Evolutionary conservation across 805 yeast genomes (phyloP).

Genomic region (Candida insectorum): DNA sequence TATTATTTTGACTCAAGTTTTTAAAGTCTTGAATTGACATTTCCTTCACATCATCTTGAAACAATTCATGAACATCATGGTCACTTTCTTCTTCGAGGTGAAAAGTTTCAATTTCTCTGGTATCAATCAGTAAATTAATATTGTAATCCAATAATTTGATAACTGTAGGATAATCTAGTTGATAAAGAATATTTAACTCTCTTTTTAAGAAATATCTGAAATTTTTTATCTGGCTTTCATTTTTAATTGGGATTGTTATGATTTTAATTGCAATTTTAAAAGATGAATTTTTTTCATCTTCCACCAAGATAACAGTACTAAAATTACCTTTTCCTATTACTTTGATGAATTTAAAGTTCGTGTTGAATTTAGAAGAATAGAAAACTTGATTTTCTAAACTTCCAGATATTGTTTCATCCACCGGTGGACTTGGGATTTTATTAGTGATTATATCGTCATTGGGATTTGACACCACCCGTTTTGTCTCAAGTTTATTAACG

Average conservation of each 20-base stretch:
- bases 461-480: slow-evolving; percentile 24
- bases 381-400: not conserved
- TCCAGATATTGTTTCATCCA: not conserved
- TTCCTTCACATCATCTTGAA: not conserved
- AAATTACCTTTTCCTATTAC: slow-evolving; percentile 67
- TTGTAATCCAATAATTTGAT: slow-evolving; percentile 56
- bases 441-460: slow-evolving; percentile 6
- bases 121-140: slow-evolving; percentile 24
- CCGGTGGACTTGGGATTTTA: slow-evolving; percentile 7
- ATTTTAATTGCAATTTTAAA: slow-evolving; percentile 76
- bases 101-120: not conserved
- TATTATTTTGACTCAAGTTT: slow-evolving; percentile 18
- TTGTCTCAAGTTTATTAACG: slow-evolving; percentile 7
- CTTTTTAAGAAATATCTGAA: slow-evolving; percentile 44
- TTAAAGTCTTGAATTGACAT: not conserved
- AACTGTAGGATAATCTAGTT: slow-evolving; percentile 62
- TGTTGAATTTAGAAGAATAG: slow-evolving; percentile 2
- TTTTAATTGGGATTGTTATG: slow-evolving; percentile 34
- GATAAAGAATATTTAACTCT: slow-evolving; percentile 64
- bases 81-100: slow-evolving; percentile 17
- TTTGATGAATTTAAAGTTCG: slow-evolving; percentile 11
- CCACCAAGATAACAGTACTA: slow-evolving; percentile 53
- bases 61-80: not conserved
- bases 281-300: slow-evolving; percentile 8
- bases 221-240: slow-evolving; percentile 20